Percentiles rank a stretch among this genome's conserved stretches.
phyloP scores from a whole-genome alignment of 2,329 filamentous ascomycete genomes.

The Colletotrichum gigasporum region DNA sequence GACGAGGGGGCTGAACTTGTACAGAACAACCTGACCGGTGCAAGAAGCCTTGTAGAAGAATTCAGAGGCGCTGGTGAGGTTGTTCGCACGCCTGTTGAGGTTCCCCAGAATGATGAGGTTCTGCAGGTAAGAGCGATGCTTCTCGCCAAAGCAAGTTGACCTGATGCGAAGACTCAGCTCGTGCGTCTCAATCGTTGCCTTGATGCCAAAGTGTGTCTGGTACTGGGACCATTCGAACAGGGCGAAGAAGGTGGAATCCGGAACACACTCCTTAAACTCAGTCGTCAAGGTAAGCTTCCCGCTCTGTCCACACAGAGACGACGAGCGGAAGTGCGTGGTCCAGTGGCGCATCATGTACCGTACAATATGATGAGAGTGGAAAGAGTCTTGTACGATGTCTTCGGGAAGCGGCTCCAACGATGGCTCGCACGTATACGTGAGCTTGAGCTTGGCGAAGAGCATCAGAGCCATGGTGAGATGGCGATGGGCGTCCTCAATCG shows the following conservation, averaged over 20 bases:
- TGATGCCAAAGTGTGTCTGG: constrained; percentile 35
- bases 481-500: constrained; percentile 43
- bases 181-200: constrained; percentile 40
- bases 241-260: constrained; percentile 46
- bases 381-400: constrained; percentile 35
- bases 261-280: constrained; percentile 47
- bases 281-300: constrained; percentile 41
- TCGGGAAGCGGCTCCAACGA: constrained; percentile 40
- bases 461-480: constrained; percentile 45
- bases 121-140: constrained; percentile 46
- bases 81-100: constrained; percentile 39
- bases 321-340: constrained; percentile 46
- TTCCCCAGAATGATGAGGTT: constrained; percentile 47
- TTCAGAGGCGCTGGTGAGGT: constrained; percentile 38
- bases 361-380: constrained; percentile 42
- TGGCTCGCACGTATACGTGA: constrained; percentile 37
- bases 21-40: constrained; percentile 42
- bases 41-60: constrained; percentile 48
- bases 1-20: constrained; percentile 43
- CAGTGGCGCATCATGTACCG: constrained; percentile 47
- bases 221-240: constrained; percentile 46
- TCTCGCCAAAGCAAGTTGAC: constrained; percentile 45
- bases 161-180: constrained; percentile 47
- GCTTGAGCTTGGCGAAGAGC: constrained; percentile 43
- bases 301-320: constrained; percentile 40